Percentiles rank a stretch among this genome's conserved stretches.
Conservation (phyloP, 306 rosid genomes). For the Leucaena leucocephala region DNA sequence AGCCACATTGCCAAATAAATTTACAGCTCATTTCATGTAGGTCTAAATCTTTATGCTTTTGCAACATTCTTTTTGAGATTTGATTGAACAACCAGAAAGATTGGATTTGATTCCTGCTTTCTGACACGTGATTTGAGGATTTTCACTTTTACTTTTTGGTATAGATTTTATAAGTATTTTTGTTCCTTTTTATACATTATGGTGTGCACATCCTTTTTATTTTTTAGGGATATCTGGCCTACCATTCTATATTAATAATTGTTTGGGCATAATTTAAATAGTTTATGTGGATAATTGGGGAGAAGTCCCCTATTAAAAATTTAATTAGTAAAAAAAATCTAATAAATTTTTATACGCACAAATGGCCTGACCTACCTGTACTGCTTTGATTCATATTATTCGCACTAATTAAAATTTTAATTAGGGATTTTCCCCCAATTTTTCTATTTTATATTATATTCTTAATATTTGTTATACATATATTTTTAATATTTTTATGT, state of each 20-base stretch:
- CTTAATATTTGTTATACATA: background rate
- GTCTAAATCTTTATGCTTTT: background rate
- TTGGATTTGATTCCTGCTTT: background rate
- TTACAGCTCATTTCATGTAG: background rate
- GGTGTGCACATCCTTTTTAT: background rate
- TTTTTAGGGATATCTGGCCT: background rate
- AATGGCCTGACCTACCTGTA: too few relatives aligned
- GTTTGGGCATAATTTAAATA: background rate
- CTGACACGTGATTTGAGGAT: background rate
- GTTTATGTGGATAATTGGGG: too few relatives aligned
- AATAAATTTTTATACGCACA: too few relatives aligned
- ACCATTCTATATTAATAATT: background rate
- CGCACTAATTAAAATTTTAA: too few relatives aligned
- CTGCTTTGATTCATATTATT: too few relatives aligned
- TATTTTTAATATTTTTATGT: background rate
- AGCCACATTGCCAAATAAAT: too few relatives aligned
- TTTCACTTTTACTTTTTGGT: background rate
- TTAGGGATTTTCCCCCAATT: too few relatives aligned
- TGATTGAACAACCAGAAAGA: background rate
- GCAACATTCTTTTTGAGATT: background rate
- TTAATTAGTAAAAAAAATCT: too few relatives aligned
- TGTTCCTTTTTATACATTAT: background rate
- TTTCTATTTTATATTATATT: background rate
- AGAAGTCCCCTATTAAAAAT: too few relatives aligned
- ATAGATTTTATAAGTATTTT: background rate